Base-by-base conservation (phyloP, 768 basidiomycete genomes). In the Lentinula lateritia region DNA sequence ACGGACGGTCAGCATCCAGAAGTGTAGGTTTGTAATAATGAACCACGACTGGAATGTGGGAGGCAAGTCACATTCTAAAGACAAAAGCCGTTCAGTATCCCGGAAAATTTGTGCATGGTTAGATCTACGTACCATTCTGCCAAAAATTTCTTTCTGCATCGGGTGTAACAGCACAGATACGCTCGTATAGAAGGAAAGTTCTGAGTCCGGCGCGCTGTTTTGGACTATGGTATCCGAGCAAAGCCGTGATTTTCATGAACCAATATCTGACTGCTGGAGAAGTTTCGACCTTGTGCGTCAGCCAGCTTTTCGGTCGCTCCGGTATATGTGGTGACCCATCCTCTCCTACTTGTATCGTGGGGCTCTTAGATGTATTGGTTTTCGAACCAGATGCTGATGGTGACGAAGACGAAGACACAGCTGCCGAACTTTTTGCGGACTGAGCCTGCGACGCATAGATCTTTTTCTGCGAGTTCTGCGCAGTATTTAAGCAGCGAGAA, bases 11-110 rank as follows among this genome's bases (percentile, higher is more conserved):
- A 95, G 84, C 65, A 98, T 79, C 90, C 95, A 95, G 52, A 98
- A 78, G 73, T 98, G 94, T 34, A 98, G 80, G 65, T 95, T 94
- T 34, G 93, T 93, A 55, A 97, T 76, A 4, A 92, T 92, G 75
- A 98, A 98, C 92, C 95, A 98, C 15, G 96, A 92, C 69, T 98
- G 95, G 73, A 96, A 97, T 0, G 96, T 97, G 12, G 89, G 89
- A 9, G 95, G 94, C 6, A 98, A 80, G 62, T 80, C 80, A 68
- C 92, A 96, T 62, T 85, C 95, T 97, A 67, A 0, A 20, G 5
- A 18, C 35, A 1, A 34, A 57, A 46, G 57, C 62, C 28, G 38
- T 57, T 34, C 8, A 58, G 58, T 41, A 3, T 10, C 3, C 28
- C 7, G 8, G 10, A 64, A 63, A 36, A 28, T 38, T 28, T 23